Percentiles rank a stretch among this genome's conserved stretches.
phyloP scores from a whole-genome alignment of 2,329 filamentous ascomycete genomes.

The Colletotrichum echinochloae region DNA sequence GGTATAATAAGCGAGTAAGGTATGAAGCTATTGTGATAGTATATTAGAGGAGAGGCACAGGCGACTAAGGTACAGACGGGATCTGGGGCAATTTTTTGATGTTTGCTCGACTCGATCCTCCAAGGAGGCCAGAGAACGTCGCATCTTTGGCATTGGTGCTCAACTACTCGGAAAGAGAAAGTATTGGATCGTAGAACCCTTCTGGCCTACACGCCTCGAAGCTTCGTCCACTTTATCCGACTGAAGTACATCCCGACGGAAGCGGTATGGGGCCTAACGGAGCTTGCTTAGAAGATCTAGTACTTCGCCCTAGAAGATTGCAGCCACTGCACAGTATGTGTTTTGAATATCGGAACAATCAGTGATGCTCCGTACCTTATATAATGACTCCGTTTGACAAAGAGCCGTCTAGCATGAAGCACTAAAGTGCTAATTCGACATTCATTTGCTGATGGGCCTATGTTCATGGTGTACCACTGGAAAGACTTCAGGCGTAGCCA shows the following conservation, averaged over 20 bases:
- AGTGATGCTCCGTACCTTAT: too few species aligned
- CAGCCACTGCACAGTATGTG: too few species aligned
- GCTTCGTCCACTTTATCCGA: constrained; percentile 58
- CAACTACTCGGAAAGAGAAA: constrained; percentile 61
- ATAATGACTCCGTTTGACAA: too few species aligned
- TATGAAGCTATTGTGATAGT: too few species aligned
- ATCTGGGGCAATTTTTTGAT: constrained; percentile 44
- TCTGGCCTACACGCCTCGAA: constrained; percentile 59
- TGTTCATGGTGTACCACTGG: too few species aligned
- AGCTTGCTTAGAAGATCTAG: constrained; percentile 60
- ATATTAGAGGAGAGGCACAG: constrained; percentile 51
- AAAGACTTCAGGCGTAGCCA: neutral
- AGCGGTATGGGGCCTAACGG: constrained; percentile 50
- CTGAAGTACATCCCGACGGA: constrained; percentile 56
- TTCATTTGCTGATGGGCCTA: neutral
- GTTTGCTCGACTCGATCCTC: neutral
- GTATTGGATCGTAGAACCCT: constrained; percentile 54
- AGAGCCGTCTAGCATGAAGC: too few species aligned
- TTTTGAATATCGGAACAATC: too few species aligned
- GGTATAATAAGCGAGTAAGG: too few species aligned
- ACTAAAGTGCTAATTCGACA: neutral
- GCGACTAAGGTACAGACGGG: constrained; percentile 57
- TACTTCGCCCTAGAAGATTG: constrained; percentile 63
- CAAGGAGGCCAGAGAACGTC: neutral
- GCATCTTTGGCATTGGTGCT: neutral